Evolutionary conservation across 192 early-diverging fungal species (phyloP), one percentile per base, ranked within the genome.

Genomic region (Backusella luteola): DNA sequence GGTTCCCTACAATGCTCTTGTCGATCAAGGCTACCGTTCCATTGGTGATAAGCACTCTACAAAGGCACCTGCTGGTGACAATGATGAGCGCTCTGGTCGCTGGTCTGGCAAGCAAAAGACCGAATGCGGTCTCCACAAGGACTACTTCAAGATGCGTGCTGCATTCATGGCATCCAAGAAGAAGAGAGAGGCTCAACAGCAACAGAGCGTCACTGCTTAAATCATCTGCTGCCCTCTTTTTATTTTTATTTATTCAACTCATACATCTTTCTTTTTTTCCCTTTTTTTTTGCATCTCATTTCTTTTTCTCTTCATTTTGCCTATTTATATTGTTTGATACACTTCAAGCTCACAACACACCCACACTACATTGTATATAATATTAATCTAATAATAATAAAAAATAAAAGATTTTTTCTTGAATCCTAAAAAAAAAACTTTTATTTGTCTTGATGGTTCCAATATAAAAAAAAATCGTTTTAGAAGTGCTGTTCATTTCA

Each of bases 101-200:
- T 98, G 95, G 95, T 86, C 88, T 67, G 95, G 94, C 6, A 87
- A 91, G 69, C 87, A 92, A 71, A 97, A 98, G 87, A 91, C 93
- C 2, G 97, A 98, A 85, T 98, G 97, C 79, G 97, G 97, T 0
- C 79, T 98, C 42, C 97, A 98, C 86, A 96, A 97, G 84, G 95
- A 98, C 80, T 98, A 97, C 82, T 95, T 97, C 83, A 92, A 94
- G 84, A 95, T 97, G 94, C 85, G 94, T 34, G 86, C 91, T 6
- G 89, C 87, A 36, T 96, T 91, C 81, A 76, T 93, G 73, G 93
- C 92, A 0, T 87, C 91, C 26, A 89, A 89, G 81, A 93, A 95
- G 86, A 89, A 91, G 86, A 85, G 87, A 80, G 89, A 91, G 59
- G 67, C 79, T 69, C 71, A 76, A 23, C 39, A 74, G 34, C 67